Evolutionary conservation across 495 filamentous ascomycete species (phyloP), one percentile per base, ranked within the genome.

Genomic region (Xylaria acuta): DNA sequence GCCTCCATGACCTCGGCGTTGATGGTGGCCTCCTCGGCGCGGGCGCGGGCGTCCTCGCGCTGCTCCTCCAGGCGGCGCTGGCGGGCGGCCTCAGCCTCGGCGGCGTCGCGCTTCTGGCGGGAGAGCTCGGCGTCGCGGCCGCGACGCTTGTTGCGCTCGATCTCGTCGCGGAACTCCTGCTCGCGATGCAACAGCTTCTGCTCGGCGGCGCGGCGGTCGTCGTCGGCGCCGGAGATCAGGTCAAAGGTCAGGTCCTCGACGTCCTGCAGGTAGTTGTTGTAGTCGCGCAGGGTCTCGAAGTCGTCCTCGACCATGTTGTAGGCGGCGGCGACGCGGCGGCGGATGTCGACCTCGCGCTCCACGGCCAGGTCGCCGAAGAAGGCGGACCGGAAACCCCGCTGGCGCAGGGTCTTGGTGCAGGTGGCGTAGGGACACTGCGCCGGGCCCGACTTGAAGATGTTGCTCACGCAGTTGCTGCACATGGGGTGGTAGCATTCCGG

Each of bases 401-500:
- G 94, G 6, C 96, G 93, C 7, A 98, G 84, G 0, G 95, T 98
- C 74, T 90, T 89, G 74, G 88, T 86, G 81, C 96, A 99, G 22
- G 91, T 92, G 1, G 94, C 91, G 69, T 97, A 92, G 6, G 96
- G 96, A 75, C 96, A 99, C 58, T 92, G 90, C 16, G 94, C 92
- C 0, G 97, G 96, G 0, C 96, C 95, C 30, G 91, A 90, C 32
- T 92, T 92, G 88, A 98, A 99, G 72, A 97, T 93, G 34, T 95
- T 92, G 84, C 94, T 93, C 63, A 98, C 95, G 85, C 96, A 98
- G 43, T 91, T 93, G 76, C 91, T 89, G 83, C 96, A 99, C 94
- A 99, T 97, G 73, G 92, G 93, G 88, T 99, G 96, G 86, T 98
- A 99, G 88, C 96, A 99, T 85, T 97, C 93, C 22, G 95, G 93